Evolutionary conservation across 2,329 filamentous ascomycete genomes (phyloP), one percentile per base, ranked within the genome.

Genomic region (Juglanconis sp.): DNA sequence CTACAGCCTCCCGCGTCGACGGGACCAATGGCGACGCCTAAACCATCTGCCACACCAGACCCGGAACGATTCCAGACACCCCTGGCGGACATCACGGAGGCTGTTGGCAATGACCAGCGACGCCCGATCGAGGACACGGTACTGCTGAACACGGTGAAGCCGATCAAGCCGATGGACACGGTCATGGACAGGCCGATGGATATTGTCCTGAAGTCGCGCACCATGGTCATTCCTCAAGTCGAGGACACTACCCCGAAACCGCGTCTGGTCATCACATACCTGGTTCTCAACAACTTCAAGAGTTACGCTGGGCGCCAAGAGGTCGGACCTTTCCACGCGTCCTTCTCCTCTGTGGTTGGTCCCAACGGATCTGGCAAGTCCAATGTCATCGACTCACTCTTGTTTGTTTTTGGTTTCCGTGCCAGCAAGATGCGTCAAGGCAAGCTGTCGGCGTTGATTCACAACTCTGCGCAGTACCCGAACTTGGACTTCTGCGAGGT

Each of bases 351-450:
- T 0, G 95, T 99, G 2, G 95, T 99, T 9, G 96, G 95, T 0
- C 95, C 96, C 53, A 99, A 99, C 72, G 95, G 95, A 63, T 99
- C 95, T 9, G 95, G 95, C 61, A 99, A 99, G 74, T 98, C 95
- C 30, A 99, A 99, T 69, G 96, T 99, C 64, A 99, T 99, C 71
- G 95, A 99, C 75, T 97, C 95, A 2, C 79, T 99, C 34, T 85
- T 99, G 1, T 99, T 99, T 70, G 95, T 99, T n/a, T 99, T 99
- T 71, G 95, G 96, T 57, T 99, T 99, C 79, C 88, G 95, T 62
- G 95, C 95, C 47, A 98, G 94, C 81, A 99, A 99, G 77, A 99
- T 99, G 95, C 86, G 95, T 70, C 95, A 99, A 74, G 95, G 95
- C 70, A 99, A 99, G 77, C 92, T 99, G 52, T 99, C 95, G 1